Conservation (phyloP, 2,329 filamentous ascomycete species). For the Nothopassalora personata region DNA sequence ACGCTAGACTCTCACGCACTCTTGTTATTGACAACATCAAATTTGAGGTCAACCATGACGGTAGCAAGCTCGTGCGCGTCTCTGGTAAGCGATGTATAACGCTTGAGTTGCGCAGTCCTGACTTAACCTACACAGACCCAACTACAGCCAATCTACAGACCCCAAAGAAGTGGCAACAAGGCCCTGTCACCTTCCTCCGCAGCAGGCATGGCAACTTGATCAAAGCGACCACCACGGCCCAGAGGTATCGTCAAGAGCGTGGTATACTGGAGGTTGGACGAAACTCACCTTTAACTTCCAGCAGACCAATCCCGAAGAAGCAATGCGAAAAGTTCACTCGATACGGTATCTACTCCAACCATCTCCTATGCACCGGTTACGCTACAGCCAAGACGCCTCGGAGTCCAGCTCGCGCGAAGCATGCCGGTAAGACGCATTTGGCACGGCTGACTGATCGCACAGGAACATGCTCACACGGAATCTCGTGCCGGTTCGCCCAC, state of each 20-base stretch:
- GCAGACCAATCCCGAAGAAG: slow-evolving; percentile 16
- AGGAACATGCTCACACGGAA: slow-evolving; percentile 84
- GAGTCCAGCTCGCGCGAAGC: slow-evolving; percentile 10
- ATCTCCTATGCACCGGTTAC: slow-evolving; percentile 7
- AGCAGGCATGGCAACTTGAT: slow-evolving; percentile 86
- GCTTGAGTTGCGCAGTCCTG: background rate
- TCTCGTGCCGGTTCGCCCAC: slow-evolving; percentile 73
- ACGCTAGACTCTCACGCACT: slow-evolving; percentile 43
- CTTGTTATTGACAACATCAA: slow-evolving; percentile 65
- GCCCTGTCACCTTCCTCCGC: slow-evolving; percentile 74
- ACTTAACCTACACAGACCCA: slow-evolving; percentile 22
- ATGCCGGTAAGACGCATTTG: slow-evolving; percentile 19
- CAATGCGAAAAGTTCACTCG: slow-evolving; percentile 34
- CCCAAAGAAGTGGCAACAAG: slow-evolving; percentile 66
- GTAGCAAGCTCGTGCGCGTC: slow-evolving; percentile 74
- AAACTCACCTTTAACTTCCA: slow-evolving; percentile 3
- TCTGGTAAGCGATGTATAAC: slow-evolving; percentile 53
- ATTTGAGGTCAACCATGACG: slow-evolving; percentile 68
- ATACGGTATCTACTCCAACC: slow-evolving; percentile 27
- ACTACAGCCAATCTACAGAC: slow-evolving; percentile 45
- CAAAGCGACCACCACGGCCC: slow-evolving; percentile 38
- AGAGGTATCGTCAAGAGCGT: slow-evolving; percentile 18
- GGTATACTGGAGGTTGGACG: background rate
- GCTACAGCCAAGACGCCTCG: slow-evolving; percentile 2
- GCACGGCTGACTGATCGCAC: slow-evolving; percentile 23